Base-by-base conservation (phyloP, 2,329 filamentous ascomycete species). In the Incumbomyces delicatus region DNA sequence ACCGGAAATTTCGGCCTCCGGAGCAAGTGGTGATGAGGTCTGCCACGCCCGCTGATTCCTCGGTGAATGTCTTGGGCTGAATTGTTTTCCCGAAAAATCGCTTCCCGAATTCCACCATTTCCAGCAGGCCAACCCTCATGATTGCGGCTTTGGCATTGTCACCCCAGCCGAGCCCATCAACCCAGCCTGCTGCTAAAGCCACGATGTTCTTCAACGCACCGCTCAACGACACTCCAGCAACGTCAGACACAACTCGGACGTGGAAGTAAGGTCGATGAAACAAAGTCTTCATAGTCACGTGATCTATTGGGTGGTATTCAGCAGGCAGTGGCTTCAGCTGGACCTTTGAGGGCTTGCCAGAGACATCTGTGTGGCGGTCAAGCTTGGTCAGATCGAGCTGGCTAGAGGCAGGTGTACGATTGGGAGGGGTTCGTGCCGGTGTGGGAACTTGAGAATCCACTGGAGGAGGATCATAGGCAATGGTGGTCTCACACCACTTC, bases 91-190 rank as follows among this genome's bases (percentile, higher is more conserved):
- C 79, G 63, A 96, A 98, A 73, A 96, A 98, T 58, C 84, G 80
- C 65, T 89, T 87, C 54, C 90, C 90, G 57, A 98, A 98, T 62
- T 85, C 84, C 60, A 96, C 87, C 83, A 95, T 95, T 69, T 98
- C 92, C 58, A 95, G 76, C 38, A 98, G 78, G 6, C 92, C 92
- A 16, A 96, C 84, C 35, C 92, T 85, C 87, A 98, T 96, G 50
- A 98, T 83, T 38, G 92, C 92, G n/a, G 92, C 88, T 72, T 98
- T 96, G 55, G 90, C 90, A 58, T 96, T 98, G 72, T 96, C 89
- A 60, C 92, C 92, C 90, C 92, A 98, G 55, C 90, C 90, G 51
- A 90, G 79, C 31, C 92, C 92, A 55, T 95, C 87, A 37, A 96
- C 88, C 66, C 94, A 98, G 48, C 92, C 92, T 29, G 92, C 89